A percentile compares a stretch with the other conserved stretches of the same genome.
These are phyloP conservation scores for Colletotrichum trifolii DNA, from an alignment of 2,329 filamentous ascomycete species.

Conservation along the genomic window DNA sequence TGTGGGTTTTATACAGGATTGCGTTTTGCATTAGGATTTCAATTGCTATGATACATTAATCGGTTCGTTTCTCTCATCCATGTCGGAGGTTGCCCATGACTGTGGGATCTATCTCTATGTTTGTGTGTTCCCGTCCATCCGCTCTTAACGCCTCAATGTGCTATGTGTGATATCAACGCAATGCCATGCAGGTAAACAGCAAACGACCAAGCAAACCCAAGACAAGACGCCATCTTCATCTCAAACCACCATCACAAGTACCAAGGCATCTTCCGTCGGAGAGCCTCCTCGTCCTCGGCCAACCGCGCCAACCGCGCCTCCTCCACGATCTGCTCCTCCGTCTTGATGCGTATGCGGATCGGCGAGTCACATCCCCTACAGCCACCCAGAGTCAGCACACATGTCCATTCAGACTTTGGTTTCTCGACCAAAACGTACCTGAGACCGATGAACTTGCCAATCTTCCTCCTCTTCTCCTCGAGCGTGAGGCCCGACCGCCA, in stretches of 20 bases:
- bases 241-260: constrained; percentile 38
- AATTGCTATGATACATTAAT: constrained; percentile 9
- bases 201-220: constrained; percentile 7
- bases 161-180: constrained; percentile 36
- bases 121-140: constrained; percentile 7
- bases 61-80: background rate
- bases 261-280: constrained; percentile 58
- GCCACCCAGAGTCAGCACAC: constrained; percentile 3
- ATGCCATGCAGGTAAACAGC: constrained; percentile 30
- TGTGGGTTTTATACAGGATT: constrained; percentile 8
- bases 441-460: constrained; percentile 80
- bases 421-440: constrained; percentile 58
- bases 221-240: background rate
- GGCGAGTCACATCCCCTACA: constrained; percentile 36
- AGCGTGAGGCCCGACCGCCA: constrained; percentile 67
- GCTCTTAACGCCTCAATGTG: constrained; percentile 27
- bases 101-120: constrained; percentile 17
- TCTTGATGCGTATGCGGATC: constrained; percentile 43
- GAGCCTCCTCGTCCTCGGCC: constrained; percentile 58
- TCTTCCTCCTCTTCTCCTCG: constrained; percentile 77
- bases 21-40: constrained; percentile 24
- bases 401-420: background rate
- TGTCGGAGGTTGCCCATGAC: background rate
- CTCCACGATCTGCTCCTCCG: constrained; percentile 60
- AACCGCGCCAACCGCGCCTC: constrained; percentile 53